Conservation (phyloP, 768 basidiomycete species). For the Cubamyces lactineus region DNA sequence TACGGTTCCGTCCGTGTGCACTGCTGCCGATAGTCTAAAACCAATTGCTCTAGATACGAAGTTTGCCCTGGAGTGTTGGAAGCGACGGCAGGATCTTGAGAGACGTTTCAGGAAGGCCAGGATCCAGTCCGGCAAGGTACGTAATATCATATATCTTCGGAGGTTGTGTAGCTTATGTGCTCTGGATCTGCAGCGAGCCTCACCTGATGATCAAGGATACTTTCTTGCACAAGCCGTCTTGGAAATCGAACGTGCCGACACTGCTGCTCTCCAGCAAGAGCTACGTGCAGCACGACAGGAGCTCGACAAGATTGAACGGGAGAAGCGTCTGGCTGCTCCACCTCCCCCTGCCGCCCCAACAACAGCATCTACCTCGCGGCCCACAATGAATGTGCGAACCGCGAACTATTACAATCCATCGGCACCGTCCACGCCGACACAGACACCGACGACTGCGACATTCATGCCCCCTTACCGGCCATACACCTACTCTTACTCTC, state of each 20-base stretch:
- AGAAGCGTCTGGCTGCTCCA: constrained; percentile 54
- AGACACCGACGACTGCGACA: constrained; percentile 35
- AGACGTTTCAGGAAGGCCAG: constrained; percentile 60
- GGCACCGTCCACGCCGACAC: constrained; percentile 38
- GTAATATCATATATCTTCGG: constrained; percentile 27
- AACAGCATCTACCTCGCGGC: constrained; percentile 19
- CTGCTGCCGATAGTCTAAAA: not conserved
- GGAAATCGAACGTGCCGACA: constrained; percentile 69
- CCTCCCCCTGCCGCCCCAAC: constrained; percentile 23
- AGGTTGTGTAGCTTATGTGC: constrained; percentile 6
- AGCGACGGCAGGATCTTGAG: constrained; percentile 56
- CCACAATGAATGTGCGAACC: constrained; percentile 19
- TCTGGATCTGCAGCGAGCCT: constrained; percentile 50
- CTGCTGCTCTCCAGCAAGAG: constrained; percentile 57
- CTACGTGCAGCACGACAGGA: constrained; percentile 65
- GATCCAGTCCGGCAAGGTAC: constrained; percentile 59
- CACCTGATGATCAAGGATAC: constrained; percentile 66
- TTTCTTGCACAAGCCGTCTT: constrained; percentile 63
- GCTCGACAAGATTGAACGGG: constrained; percentile 67
- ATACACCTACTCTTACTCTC: constrained; percentile 34
- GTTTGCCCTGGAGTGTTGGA: constrained; percentile 69
- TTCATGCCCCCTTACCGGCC: constrained; percentile 33
- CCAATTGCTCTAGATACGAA: constrained; percentile 55
- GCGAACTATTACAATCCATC: constrained; percentile 24
- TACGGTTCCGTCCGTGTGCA: constrained; percentile 33